A percentile compares a stretch with the other conserved stretches of the same genome.
phyloP scores from a whole-genome alignment of 2,329 filamentous ascomycete genomes.

The Penicillium sp. region DNA sequence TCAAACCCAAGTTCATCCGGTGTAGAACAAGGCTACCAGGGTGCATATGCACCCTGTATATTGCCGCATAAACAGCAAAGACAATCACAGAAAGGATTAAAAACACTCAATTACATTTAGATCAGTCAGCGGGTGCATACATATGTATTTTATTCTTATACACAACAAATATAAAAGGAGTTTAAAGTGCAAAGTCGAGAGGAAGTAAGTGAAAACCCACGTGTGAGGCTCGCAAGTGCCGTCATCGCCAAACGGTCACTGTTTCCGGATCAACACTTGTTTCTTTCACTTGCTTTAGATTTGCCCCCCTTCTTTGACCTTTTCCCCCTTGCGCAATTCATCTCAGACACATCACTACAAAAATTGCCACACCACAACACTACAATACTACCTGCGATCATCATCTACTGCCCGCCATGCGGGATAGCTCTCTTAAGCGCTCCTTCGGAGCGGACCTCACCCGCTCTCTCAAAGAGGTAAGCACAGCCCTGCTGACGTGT shows the following conservation, averaged over 20 bases:
- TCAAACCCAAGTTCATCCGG: background rate
- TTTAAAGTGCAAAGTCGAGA: background rate
- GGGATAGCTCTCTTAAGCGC: constrained; percentile 44
- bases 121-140: background rate
- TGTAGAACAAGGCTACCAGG: background rate
- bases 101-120: background rate
- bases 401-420: constrained; percentile 28
- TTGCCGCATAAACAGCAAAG: background rate
- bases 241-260: constrained; percentile 22
- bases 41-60: background rate
- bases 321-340: background rate
- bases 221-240: constrained; percentile 19
- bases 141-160: background rate
- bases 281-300: background rate
- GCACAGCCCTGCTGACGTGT: background rate
- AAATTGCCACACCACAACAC: background rate
- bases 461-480: constrained; percentile 42
- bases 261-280: constrained; percentile 14
- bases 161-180: background rate
- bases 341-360: background rate
- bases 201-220: background rate
- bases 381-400: constrained; percentile 5
- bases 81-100: background rate
- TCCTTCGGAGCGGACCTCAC: constrained; percentile 43
- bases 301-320: background rate